Evolutionary conservation across 371 early-diverging fungal species (phyloP).

Genomic region (Mucor piriformis): DNA sequence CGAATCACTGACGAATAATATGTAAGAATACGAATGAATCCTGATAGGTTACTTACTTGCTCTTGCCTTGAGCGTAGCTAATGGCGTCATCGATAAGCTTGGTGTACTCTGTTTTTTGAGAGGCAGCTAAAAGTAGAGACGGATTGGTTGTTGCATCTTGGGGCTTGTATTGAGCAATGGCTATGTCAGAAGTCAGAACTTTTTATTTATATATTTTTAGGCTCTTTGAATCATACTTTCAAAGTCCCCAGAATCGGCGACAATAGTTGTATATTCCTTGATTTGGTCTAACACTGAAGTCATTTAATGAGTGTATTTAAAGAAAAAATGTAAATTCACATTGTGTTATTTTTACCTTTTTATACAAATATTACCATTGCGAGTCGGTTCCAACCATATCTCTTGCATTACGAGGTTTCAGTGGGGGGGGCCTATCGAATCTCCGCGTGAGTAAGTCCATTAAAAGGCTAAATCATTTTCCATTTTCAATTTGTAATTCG

Average conservation of each 20-base stretch:
- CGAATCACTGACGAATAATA: slow-evolving; percentile 40
- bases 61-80: slow-evolving; percentile 80
- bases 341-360: no score
- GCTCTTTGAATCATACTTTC: slow-evolving; percentile 69
- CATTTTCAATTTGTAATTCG: background rate
- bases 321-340: background rate
- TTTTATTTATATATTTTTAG: background rate
- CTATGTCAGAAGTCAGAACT: slow-evolving; percentile 40
- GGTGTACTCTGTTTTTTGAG: slow-evolving; percentile 89
- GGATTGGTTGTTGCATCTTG: slow-evolving; percentile 99
- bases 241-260: slow-evolving; percentile 98
- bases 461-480: no score
- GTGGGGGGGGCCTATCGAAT: background rate
- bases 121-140: slow-evolving; percentile 93
- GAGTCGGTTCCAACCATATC: no score
- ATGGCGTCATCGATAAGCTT: slow-evolving; percentile 90
- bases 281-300: slow-evolving; percentile 74
- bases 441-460: background rate
- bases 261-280: slow-evolving; percentile 93
- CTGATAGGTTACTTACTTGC: slow-evolving; percentile 15
- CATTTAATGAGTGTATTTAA: background rate
- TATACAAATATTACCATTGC: no score
- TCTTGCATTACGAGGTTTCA: no score
- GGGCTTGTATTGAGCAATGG: slow-evolving; percentile 96
- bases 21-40: background rate